These are phyloP conservation scores for Verticillium isaacii DNA, from an alignment of 2,329 filamentous ascomycete genomes.

Conservation along the genomic window DNA sequence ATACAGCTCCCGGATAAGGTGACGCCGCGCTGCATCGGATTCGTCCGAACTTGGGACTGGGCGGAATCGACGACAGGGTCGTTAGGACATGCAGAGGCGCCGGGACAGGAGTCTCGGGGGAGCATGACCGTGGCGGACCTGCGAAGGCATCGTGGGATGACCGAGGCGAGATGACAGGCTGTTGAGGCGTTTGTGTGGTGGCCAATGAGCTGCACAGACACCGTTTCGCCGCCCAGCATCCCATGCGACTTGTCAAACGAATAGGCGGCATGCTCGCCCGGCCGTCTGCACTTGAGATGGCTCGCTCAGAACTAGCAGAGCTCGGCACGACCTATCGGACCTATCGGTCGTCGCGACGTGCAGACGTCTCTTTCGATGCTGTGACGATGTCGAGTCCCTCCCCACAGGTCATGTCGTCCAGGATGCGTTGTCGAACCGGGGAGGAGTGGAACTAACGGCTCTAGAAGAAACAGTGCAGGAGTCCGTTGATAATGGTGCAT, in stretches of 20 bases:
- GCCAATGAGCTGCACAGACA: neutral
- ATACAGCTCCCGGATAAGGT: neutral
- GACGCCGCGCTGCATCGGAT: neutral
- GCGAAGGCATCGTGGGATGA: neutral
- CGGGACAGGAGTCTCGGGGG: neutral
- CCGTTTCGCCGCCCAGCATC: too few species aligned
- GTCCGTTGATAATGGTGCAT: too few species aligned
- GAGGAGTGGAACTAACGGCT: too few species aligned
- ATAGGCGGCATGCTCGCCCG: neutral
- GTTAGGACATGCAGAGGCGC: neutral
- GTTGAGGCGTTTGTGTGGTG: neutral
- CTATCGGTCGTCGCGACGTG: neutral
- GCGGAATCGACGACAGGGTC: neutral
- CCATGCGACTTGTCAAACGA: neutral
- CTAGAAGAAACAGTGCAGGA: too few species aligned
- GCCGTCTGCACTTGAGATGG: neutral
- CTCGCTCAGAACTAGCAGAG: neutral
- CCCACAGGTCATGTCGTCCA: too few species aligned
- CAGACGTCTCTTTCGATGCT: neutral
- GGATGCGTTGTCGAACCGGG: too few species aligned
- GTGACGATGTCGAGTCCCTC: neutral
- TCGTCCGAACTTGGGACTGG: neutral
- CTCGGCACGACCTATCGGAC: neutral
- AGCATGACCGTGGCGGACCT: neutral
- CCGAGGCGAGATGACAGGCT: neutral